These are phyloP conservation scores for Fusarium newnesense DNA, from an alignment of 2,329 filamentous ascomycete genomes.

Conservation along the genomic window DNA sequence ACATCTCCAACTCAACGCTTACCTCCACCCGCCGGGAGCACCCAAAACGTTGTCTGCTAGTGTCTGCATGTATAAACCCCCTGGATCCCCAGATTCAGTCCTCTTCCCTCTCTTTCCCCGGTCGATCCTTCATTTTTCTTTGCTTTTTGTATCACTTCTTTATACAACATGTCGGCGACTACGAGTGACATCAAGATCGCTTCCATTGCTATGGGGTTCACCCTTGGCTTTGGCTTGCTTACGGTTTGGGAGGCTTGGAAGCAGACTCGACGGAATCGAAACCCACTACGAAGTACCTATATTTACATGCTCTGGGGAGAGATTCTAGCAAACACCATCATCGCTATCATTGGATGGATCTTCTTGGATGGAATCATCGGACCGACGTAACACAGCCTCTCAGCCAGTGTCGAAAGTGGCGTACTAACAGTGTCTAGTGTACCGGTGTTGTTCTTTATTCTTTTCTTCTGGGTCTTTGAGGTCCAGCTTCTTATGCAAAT, in stretches of 20 bases:
- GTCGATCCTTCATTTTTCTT: neutral
- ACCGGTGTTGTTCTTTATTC: constrained; percentile 49
- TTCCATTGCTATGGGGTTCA: constrained; percentile 47
- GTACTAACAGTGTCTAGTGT: constrained; percentile 37
- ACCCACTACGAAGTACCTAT: constrained; percentile 50
- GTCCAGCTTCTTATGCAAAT: constrained; percentile 65
- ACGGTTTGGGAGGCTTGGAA: constrained; percentile 54
- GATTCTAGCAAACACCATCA: constrained; percentile 51
- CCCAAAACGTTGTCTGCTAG: neutral
- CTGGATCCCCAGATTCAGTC: neutral
- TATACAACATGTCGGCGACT: constrained; percentile 2
- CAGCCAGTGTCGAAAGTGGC: neutral
- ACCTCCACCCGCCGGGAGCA: neutral
- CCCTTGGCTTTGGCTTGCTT: constrained; percentile 55
- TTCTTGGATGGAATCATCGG: constrained; percentile 50
- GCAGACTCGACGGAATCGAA: constrained; percentile 53
- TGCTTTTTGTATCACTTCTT: neutral
- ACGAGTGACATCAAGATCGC: constrained; percentile 44
- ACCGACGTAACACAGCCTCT: constrained; percentile 38
- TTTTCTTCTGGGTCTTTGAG: constrained; percentile 56
- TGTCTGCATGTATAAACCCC: constrained; percentile 1
- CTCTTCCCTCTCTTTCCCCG: neutral
- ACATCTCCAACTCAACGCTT: neutral
- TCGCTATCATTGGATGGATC: constrained; percentile 54
- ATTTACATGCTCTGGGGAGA: constrained; percentile 60